Evolutionary conservation across 2,329 filamentous ascomycete genomes (phyloP), one percentile per base, ranked within the genome.

Genomic region (Xylaria multiplex): DNA sequence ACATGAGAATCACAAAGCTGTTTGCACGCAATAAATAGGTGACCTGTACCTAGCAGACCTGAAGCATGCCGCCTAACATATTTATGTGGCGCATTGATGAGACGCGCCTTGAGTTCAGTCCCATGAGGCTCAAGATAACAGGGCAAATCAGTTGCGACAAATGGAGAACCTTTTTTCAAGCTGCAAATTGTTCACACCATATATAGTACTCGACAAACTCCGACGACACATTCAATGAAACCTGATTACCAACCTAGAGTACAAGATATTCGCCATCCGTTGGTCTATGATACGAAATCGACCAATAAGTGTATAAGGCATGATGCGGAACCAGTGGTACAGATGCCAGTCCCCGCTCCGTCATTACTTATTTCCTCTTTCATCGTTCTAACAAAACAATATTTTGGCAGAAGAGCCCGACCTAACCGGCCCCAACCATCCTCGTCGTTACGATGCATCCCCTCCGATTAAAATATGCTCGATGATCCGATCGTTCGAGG

Each of bases 241-340:
- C 69, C 73, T 59, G 62, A 74, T 74, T 74, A 72, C 73, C 73
- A 76, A 73, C 74, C 74, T 77, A 77, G 64, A 74, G 72, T 77
- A 77, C 75, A 77, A 68, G 54, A 70, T 71, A 56, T 66, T 71
- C 69, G 70, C 69, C 73, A 73, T 71, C 71, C 71, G 68, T 75
- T 72, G 70, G 65, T 76, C 71, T 74, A 76, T 73, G 70, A 72
- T 72, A 72, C 71, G 72, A 73, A 74, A 72, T 68, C 69, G 66
- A 62, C 66, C 71, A 69, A 68, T 66, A 61, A 58, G 69, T 72
- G 68, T 71, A 68, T 72, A 71, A 70, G 73, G 70, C 71, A 70
- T 71, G 61, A 74, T 75, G 72, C 71, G 72, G 69, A 71, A 74
- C 72, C 72, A 75, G 70, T 74, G 72, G 73, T 76, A 76, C 74